Evolutionary conservation across 139 green algal species (phyloP), one percentile per base, ranked within the genome.

Genomic region (Haematococcus sp.): DNA sequence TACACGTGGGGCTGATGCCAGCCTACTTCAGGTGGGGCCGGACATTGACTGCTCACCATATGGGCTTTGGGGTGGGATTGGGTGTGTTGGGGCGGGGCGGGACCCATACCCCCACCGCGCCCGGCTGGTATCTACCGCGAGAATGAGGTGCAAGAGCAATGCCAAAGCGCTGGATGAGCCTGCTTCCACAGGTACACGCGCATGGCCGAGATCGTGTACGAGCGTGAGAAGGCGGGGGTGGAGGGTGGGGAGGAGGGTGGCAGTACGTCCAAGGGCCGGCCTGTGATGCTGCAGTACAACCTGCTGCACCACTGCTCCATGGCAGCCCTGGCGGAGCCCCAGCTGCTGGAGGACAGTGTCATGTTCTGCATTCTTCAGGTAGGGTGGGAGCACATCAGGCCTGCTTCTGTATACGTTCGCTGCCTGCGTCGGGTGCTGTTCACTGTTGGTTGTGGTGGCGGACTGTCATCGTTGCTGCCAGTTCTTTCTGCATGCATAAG

Each of bases 1-100:
- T 93, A 30, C 79, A 82, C 25, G 80, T 82, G 44, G 77, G 77
- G 34, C 74, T 91, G 23, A 78, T 93, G 61, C 87, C 85, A 3
- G 83, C 85, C 2, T 31, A 85, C 2, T 63, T 82, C 61, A 68
- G 77, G 72, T 83, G 65, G 1, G 70, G 25, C 28, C 17, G n/a
- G n/a, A 52, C 49, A 75, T 1, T 70, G n/a, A n/a, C n/a, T n/a
- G n/a, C n/a, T n/a, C n/a, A n/a, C n/a, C n/a, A n/a, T n/a, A n/a
- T n/a, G n/a, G n/a, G n/a, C n/a, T n/a, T n/a, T n/a, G n/a, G n/a
- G n/a, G n/a, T n/a, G n/a, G n/a, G n/a, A n/a, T n/a, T n/a, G n/a
- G n/a, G n/a, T n/a, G n/a, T n/a, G n/a, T n/a, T n/a, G n/a, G n/a
- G n/a, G n/a, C n/a, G n/a, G n/a, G n/a, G n/a, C n/a, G n/a, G n/a